Base-by-base conservation (phyloP, 805 yeast species). In the Ogataea trehaloabstinens region DNA sequence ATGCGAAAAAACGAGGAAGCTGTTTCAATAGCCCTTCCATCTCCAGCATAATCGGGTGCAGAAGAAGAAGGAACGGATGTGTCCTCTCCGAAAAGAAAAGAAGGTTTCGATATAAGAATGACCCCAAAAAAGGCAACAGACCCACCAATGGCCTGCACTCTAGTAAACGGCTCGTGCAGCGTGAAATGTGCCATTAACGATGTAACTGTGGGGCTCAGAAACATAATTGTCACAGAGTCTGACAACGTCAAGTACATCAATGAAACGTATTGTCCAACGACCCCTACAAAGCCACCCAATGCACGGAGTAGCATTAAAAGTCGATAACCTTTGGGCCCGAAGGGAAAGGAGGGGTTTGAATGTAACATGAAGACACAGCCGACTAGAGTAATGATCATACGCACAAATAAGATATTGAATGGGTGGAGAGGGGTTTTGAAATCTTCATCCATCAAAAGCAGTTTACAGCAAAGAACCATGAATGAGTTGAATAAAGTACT, bases 161-260 rank as follows among this genome's bases (percentile, higher is more conserved):
- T 47, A 4, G 87, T 75, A 58, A 84, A 83, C 6, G 71, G 60
- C 54, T 89, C 96, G 30, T 76, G 71, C 21, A 89, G 62, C 3
- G 84, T 55, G 2, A 77, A 44, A 72, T 81, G 80, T 0, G 96
- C 95, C 38, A 82, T 60, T 17, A 87, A 60, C 0, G 88, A 85
- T 0, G 95, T 84, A 13, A 84, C 73, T 38, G 85, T 71, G 0
- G 97, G 97, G 0, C 80, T 69, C 52, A 89, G 60, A 49, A 89
- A 89, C 2, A 91, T 78, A 35, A 89, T 81, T 12, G 85, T 82
- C 1, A 86, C 81, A 0, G 95, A 85, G 54, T 89, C 96, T 8
- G 90, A 80, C 5, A 89, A 72, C 35, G 86, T 75, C 32, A 89
- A 67, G 52, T 83, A 85, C 63, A 78, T 71, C 46, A 89, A 64